Percentiles rank a stretch among this genome's conserved stretches.
Evolutionary conservation across 2,329 filamentous ascomycete genomes (phyloP).

Genomic region (Ceratocystis papillata): DNA sequence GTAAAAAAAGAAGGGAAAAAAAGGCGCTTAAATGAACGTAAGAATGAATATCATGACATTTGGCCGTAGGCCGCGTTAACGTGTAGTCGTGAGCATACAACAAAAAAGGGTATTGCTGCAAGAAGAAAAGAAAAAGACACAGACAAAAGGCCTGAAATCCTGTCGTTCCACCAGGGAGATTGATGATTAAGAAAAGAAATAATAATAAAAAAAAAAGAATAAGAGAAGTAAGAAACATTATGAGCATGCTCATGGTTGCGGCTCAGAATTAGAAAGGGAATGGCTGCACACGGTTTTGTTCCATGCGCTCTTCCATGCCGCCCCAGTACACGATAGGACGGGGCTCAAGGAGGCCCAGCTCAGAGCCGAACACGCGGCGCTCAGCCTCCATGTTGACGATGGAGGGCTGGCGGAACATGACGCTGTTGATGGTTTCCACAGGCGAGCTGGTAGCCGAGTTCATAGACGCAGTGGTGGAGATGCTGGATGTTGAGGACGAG

Average conservation of each 20-base stretch:
- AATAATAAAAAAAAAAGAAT: conserved; percentile 9
- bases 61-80: conserved; percentile 20
- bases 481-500: conserved; percentile 36
- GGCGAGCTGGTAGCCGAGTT: conserved; percentile 34
- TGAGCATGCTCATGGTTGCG: background rate
- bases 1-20: conserved; percentile 1
- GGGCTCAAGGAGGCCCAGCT: conserved; percentile 49
- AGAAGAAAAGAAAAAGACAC: conserved; percentile 12
- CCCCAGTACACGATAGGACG: conserved; percentile 54
- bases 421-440: conserved; percentile 45
- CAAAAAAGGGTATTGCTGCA: conserved; percentile 6
- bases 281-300: conserved; percentile 19
- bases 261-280: conserved; percentile 18
- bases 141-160: conserved; percentile 10
- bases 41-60: conserved; percentile 23
- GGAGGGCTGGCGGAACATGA: conserved; percentile 48
- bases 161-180: conserved; percentile 19
- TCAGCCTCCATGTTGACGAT: conserved; percentile 49
- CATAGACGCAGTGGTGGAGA: conserved; percentile 18
- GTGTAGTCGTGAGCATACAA: conserved; percentile 19
- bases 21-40: conserved; percentile 13
- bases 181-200: conserved; percentile 21
- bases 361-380: conserved; percentile 41
- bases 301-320: conserved; percentile 50
- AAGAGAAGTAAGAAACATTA: background rate